Evolutionary conservation across 306 rosid species (phyloP), one percentile per base, ranked within the genome.

Genomic region (Cajanus cajan): DNA sequence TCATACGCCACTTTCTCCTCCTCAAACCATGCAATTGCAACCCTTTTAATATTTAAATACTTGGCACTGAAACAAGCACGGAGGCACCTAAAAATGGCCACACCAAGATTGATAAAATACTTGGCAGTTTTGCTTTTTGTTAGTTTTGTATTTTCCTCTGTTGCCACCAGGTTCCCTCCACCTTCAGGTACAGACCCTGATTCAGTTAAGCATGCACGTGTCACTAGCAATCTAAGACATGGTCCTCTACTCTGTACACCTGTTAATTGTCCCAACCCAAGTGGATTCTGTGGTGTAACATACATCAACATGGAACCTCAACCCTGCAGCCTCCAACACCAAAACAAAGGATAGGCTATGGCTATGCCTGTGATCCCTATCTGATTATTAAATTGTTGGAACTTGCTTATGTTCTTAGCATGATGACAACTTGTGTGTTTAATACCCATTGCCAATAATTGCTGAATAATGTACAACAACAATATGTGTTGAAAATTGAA

Each of bases 171-270:
- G 50, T 25, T 64, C 40, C 84, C 59, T 73, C 79, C 68, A 80
- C 45, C 52, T 43, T 44, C 78, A 62, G 57, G 16, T n/a, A 4
- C 67, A 25, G 47, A 8, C 9, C 8, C 44, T 43, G 21, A 8
- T 54, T 14, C 55, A 55, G 24, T 16, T 21, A 39, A 8, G 54
- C 67, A 73, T 54, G 54, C 24, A 73, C 7, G 11, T 19, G 77
- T 11, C 52, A 19, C 33, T 66, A 67, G 22, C 41, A 62, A 5
- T 33, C 44, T 36, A 62, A 21, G 67, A 21, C 21, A 11, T 39
- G 76, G 41, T 76, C 73, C 71, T 11, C 47, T 78, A 18, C 36
- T 44, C 33, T 82, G 77, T 76, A 70, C 62, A 39, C 84, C 72
- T 1, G 9, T 78, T 3, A 10, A 63, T 18, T 79, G 86, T 47